These are phyloP conservation scores for Gloeostereum incarnatum DNA, from an alignment of 768 basidiomycete genomes.

Conservation along the genomic window DNA sequence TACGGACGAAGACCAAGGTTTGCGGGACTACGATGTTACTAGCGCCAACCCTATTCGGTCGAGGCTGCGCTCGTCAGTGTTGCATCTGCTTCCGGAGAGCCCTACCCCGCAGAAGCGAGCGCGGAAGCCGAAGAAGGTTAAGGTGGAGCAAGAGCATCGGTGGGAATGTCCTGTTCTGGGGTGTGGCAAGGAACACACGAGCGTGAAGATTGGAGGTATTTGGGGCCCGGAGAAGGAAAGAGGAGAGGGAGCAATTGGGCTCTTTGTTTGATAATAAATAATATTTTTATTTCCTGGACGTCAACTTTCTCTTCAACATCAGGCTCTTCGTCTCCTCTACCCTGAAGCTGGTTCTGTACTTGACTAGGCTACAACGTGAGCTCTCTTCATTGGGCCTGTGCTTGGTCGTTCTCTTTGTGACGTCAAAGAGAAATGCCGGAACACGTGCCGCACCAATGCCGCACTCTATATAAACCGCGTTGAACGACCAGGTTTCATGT, in stretches of 20 bases:
- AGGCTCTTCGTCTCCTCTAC: too few species aligned
- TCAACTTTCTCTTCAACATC: too few species aligned
- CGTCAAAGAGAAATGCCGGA: too few species aligned
- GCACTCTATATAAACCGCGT: too few species aligned
- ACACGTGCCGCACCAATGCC: too few species aligned
- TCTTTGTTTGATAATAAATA: slow-evolving; percentile 5
- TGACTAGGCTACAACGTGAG: too few species aligned
- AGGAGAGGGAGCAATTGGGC: slow-evolving; percentile 6
- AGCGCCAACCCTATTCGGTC: slow-evolving; percentile 40
- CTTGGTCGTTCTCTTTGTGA: too few species aligned
- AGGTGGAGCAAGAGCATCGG: slow-evolving; percentile 38
- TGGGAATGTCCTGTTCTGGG: slow-evolving; percentile 60
- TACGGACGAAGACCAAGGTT: slow-evolving; percentile 6
- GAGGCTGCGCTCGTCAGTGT: slow-evolving; percentile 38
- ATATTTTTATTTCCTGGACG: background rate
- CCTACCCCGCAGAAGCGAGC: slow-evolving; percentile 12
- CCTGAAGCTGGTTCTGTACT: too few species aligned
- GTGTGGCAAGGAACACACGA: slow-evolving; percentile 46
- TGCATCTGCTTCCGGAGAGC: slow-evolving; percentile 5
- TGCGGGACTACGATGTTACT: slow-evolving; percentile 10
- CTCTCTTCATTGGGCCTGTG: too few species aligned
- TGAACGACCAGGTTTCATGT: too few species aligned
- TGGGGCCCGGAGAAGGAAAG: slow-evolving; percentile 49
- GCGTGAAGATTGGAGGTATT: slow-evolving; percentile 44
- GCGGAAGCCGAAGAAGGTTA: slow-evolving; percentile 20